Evolutionary conservation across 768 basidiomycete genomes (phyloP).

Genomic region (Xerocomellus amylosporus): DNA sequence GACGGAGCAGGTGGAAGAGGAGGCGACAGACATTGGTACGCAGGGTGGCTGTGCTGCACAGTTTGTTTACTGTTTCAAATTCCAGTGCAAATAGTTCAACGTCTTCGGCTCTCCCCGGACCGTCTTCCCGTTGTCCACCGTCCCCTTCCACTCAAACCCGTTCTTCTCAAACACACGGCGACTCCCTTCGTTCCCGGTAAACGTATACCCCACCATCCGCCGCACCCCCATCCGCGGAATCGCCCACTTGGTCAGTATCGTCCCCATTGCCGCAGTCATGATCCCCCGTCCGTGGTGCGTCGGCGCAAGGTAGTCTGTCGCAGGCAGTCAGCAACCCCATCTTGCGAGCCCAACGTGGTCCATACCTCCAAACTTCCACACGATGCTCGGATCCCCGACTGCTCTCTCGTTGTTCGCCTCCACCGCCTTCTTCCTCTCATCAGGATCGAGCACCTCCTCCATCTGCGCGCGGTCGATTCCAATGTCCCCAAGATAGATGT

Average conservation of each 20-base stretch:
- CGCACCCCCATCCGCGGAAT: slow-evolving; percentile 62
- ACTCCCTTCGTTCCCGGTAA: slow-evolving; percentile 57
- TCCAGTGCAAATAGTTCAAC: slow-evolving; percentile 39
- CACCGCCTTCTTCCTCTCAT: slow-evolving; percentile 34
- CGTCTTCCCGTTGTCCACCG: slow-evolving; percentile 37
- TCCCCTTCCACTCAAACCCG: slow-evolving; percentile 46
- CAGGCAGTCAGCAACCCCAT: background rate
- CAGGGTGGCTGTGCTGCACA: slow-evolving; percentile 14
- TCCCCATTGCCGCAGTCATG: slow-evolving; percentile 63
- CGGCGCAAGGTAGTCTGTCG: slow-evolving; percentile 57
- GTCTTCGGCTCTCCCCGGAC: slow-evolving; percentile 38
- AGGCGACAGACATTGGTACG: background rate
- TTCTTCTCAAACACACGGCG: slow-evolving; percentile 65
- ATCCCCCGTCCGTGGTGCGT: slow-evolving; percentile 67
- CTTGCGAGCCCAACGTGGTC: background rate
- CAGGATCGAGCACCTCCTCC: slow-evolving; percentile 35
- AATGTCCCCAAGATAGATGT: slow-evolving; percentile 49
- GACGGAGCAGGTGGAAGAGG: background rate
- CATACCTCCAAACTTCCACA: slow-evolving; percentile 64
- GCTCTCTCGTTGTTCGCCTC: slow-evolving; percentile 41
- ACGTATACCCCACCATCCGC: slow-evolving; percentile 43
- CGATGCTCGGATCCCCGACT: slow-evolving; percentile 52
- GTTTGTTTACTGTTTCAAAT: background rate
- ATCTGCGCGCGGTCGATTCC: slow-evolving; percentile 23
- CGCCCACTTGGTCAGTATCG: slow-evolving; percentile 56